Evolutionary conservation across 495 filamentous ascomycete species (phyloP).

Genomic region (Polyplosphaeria fusca): DNA sequence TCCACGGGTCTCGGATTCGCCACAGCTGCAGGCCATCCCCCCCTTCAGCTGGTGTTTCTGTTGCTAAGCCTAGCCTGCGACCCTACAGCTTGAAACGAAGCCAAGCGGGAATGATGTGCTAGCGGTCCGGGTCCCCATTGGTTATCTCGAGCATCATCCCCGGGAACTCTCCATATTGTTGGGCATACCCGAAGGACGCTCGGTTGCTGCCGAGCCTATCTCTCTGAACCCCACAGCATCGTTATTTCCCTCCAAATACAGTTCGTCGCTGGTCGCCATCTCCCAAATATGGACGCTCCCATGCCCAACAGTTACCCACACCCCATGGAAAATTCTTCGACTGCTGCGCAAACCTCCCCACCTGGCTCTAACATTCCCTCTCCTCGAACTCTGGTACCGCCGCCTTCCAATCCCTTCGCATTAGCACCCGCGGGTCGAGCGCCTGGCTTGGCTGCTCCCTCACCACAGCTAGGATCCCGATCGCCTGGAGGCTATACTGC

Average conservation of each 20-base stretch:
- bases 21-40: slow-evolving; percentile 10
- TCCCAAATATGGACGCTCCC: slow-evolving; percentile 17
- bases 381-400: slow-evolving; percentile 24
- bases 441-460: slow-evolving; percentile 22
- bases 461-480: slow-evolving; percentile 17
- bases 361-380: slow-evolving; percentile 25
- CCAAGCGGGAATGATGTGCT: slow-evolving; percentile 19
- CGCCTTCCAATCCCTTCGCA: slow-evolving; percentile 21
- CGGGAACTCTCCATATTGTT: slow-evolving; percentile 30
- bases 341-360: slow-evolving; percentile 6
- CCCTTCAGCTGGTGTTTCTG: slow-evolving; percentile 21
- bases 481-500: slow-evolving; percentile 28
- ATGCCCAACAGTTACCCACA: slow-evolving; percentile 21
- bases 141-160: background rate
- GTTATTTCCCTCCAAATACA: slow-evolving; percentile 19
- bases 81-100: slow-evolving; percentile 10
- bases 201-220: slow-evolving; percentile 32
- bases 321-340: slow-evolving; percentile 11
- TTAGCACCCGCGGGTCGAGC: slow-evolving; percentile 24
- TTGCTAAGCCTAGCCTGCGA: slow-evolving; percentile 10
- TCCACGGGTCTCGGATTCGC: slow-evolving; percentile 6
- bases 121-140: slow-evolving; percentile 15
- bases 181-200: slow-evolving; percentile 26
- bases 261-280: slow-evolving; percentile 3
- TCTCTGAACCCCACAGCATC: slow-evolving; percentile 26